Conservation (phyloP, 176 grass and related monocot species). For the Bothriochloa decipiens region DNA sequence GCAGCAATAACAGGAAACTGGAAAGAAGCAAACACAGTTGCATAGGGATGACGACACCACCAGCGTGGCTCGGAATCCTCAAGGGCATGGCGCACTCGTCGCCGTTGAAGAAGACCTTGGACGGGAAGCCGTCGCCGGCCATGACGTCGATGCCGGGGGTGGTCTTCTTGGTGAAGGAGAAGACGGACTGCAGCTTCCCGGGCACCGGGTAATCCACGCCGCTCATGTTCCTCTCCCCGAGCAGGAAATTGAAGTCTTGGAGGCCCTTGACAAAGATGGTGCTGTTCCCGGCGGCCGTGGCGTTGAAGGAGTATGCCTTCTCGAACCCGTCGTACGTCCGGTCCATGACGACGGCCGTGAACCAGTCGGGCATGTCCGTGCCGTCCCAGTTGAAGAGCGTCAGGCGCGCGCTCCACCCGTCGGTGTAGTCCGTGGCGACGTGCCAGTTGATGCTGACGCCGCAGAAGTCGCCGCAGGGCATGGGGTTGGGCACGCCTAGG, state of each 20-base stretch:
- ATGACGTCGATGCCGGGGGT: constrained; percentile 45
- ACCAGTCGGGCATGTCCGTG: constrained; percentile 57
- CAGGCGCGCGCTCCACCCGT: constrained; percentile 65
- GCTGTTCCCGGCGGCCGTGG: constrained; percentile 44
- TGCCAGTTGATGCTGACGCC: constrained; percentile 91
- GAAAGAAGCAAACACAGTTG: neutral
- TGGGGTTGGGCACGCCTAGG: constrained; percentile 40
- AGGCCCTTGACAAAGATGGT: constrained; percentile 65
- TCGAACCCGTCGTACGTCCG: constrained; percentile 52
- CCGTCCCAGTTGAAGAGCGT: constrained; percentile 84
- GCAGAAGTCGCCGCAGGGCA: constrained; percentile 73
- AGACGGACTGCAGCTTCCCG: constrained; percentile 72
- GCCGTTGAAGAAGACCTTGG: constrained; percentile 82
- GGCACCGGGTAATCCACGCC: constrained; percentile 59
- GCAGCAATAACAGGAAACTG: neutral
- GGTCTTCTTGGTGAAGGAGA: constrained; percentile 57
- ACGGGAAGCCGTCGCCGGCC: constrained; percentile 64
- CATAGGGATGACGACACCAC: neutral
- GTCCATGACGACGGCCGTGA: constrained; percentile 56
- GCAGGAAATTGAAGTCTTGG: constrained; percentile 46
- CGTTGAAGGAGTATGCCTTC: constrained; percentile 62
- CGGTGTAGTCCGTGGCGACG: constrained; percentile 53
- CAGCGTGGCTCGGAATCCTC: constrained; percentile 35
- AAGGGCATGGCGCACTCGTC: constrained; percentile 78
- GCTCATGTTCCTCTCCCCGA: constrained; percentile 48